Percentiles rank a stretch among this genome's conserved stretches.
These are phyloP conservation scores for Lactarius sp. DNA, from an alignment of 768 basidiomycete species.

Conservation along the genomic window DNA sequence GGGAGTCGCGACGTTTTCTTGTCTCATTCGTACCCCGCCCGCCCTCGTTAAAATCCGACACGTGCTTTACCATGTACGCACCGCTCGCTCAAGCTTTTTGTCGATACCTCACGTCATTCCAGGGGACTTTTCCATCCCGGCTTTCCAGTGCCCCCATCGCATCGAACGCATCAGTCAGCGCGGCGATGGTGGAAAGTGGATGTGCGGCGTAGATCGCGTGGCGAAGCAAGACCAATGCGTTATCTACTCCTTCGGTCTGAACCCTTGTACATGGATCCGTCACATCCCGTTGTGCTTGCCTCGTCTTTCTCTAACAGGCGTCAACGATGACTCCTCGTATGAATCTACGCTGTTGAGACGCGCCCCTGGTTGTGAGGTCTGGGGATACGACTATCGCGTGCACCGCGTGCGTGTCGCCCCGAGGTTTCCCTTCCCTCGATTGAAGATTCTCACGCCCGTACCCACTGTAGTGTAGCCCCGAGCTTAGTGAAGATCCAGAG, in stretches of 20 bases:
- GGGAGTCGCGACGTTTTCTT: background rate
- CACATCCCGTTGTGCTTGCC: too few relatives aligned
- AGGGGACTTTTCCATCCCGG: constrained; percentile 40
- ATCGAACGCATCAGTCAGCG: constrained; percentile 42
- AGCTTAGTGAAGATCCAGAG: constrained; percentile 33
- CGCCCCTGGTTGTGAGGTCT: constrained; percentile 36
- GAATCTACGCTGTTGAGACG: constrained; percentile 44
- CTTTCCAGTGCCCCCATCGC: constrained; percentile 46
- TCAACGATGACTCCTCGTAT: constrained; percentile 48
- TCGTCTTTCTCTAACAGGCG: constrained; percentile 30
- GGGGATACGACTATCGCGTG: constrained; percentile 42
- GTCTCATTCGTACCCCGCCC: too few relatives aligned
- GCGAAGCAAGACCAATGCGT: constrained; percentile 30
- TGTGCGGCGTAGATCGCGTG: constrained; percentile 45
- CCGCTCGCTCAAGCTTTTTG: background rate
- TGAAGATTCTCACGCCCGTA: too few relatives aligned
- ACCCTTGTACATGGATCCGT: too few relatives aligned
- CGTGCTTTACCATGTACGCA: background rate
- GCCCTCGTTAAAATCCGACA: background rate
- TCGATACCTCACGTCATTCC: background rate
- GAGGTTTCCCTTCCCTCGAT: too few relatives aligned
- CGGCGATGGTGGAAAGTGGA: constrained; percentile 51
- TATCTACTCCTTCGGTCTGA: constrained; percentile 35
- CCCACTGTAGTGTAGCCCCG: constrained; percentile 35
- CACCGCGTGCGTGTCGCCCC: constrained; percentile 29